Percentiles rank a stretch among this genome's conserved stretches.
phyloP scores from a whole-genome alignment of 176 grass and related monocot species.

The Metroxylon sagu region DNA sequence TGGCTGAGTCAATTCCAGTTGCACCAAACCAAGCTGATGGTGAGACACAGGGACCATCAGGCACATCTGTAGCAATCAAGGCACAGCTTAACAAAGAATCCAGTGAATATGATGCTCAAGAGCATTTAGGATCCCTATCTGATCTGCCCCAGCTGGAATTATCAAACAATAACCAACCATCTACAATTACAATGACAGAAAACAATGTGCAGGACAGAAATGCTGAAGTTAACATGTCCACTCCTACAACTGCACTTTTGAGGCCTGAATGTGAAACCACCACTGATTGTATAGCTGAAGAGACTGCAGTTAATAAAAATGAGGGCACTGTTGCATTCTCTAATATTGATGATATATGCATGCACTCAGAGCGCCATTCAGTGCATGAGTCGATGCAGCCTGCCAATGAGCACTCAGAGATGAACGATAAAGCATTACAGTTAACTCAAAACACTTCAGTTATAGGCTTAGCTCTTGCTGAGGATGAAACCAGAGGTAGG shows the following conservation, averaged over 20 bases:
- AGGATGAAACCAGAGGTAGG: slow-evolving; percentile 12
- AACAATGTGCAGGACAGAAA: neutral
- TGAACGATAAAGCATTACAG: neutral
- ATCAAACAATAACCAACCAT: slow-evolving; percentile 16
- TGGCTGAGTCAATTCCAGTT: neutral
- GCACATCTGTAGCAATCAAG: slow-evolving; percentile 15
- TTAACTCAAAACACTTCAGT: neutral
- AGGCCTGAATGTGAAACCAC: no score
- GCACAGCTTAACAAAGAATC: slow-evolving; percentile 14
- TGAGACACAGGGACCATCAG: slow-evolving; percentile 7
- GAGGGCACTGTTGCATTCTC: neutral
- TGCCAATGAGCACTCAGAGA: slow-evolving; percentile 9
- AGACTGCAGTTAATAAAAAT: neutral
- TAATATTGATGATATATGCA: slow-evolving; percentile 18
- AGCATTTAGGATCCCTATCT: slow-evolving; percentile 8
- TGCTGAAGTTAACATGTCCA: slow-evolving; percentile 13
- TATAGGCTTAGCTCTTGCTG: neutral
- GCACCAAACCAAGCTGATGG: neutral
- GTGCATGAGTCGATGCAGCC: slow-evolving; percentile 8
- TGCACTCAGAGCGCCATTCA: slow-evolving; percentile 10
- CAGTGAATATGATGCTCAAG: slow-evolving; percentile 20
- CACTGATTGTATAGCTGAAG: neutral
- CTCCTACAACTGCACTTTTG: slow-evolving; percentile 15
- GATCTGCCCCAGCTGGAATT: slow-evolving; percentile 8
- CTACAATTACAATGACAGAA: slow-evolving; percentile 11